Base-by-base conservation (phyloP, 192 early-diverging fungal genomes). In the Gryganskiella cystojenkinii region DNA sequence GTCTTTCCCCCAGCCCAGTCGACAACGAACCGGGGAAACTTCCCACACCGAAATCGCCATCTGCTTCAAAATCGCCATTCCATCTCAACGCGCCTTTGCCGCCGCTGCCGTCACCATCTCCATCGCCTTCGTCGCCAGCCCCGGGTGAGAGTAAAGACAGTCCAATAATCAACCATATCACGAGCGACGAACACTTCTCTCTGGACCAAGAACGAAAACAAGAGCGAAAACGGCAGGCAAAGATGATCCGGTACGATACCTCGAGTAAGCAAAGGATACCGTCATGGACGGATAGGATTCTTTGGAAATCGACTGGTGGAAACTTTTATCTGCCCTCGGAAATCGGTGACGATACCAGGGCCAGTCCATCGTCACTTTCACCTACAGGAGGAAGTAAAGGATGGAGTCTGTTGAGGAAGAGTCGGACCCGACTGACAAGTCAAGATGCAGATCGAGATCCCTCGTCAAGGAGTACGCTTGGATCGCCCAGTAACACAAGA, bases 211-310 rank as follows among this genome's bases (percentile, higher is more conserved):
- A 65, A 37, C 56, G 46, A 31, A 6, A 50, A 25, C 64, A 46
- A 6, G 53, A 58, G 49, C 30, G 19, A 14, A 20, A 65, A 22
- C 49, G 46, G 9, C n/a, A 49, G 10, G 19, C 13, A 14, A 28
- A 33, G 30, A 55, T 42, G 56, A 51, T 61, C 1, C 52, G 53
- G 6, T 85, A 87, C 40, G 82, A 87, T 65, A 69, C 81, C 28
- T 75, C 78, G 4, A 59, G 61, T 34, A 84, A 86, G 53, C 80
- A 86, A 45, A 57, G 85, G 6, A 61, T 86, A 1, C 85, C 85
- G 9, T 82, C 81, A 19, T 85, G 84, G 84, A 85, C 84, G 0
- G 84, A 85, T 33, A 64, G 84, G n/a, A 85, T 85, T 25, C 56
- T 85, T 0, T 85, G 81, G 79, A 71, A 79, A 15, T 61, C 74